Conservation (phyloP, 306 rosid genomes). For the Cucumis melo region DNA sequence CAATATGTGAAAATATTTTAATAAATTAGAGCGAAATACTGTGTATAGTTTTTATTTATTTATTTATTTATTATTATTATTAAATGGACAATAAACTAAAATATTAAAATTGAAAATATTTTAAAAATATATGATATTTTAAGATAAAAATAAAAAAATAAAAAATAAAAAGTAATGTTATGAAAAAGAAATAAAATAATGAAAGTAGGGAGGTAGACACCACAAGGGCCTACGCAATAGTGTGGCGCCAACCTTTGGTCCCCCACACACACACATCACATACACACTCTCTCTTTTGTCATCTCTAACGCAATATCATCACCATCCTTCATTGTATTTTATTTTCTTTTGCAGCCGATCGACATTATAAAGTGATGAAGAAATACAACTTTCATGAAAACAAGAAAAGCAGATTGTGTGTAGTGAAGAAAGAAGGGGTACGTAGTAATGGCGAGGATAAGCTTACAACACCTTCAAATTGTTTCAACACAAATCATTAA, state of each 20-base stretch:
- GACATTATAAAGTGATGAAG: neutral
- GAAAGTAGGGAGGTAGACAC: neutral
- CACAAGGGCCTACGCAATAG: neutral
- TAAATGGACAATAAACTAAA: too few species aligned
- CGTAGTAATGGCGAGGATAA: neutral
- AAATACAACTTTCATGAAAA: neutral
- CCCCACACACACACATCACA: neutral
- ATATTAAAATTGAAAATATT: too few species aligned
- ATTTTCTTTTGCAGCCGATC: neutral
- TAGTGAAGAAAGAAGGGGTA: neutral
- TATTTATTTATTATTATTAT: too few species aligned
- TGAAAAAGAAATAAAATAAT: neutral
- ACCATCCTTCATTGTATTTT: neutral
- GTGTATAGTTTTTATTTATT: too few species aligned
- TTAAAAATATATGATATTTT: too few species aligned
- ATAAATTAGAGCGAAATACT: too few species aligned
- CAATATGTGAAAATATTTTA: too few species aligned
- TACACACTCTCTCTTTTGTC: neutral
- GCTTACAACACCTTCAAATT: neutral
- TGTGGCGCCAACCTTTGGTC: neutral
- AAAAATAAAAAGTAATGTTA: neutral
- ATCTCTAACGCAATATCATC: neutral
- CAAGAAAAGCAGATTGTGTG: too few species aligned
- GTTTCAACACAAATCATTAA: slow-evolving; percentile 6
- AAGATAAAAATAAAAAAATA: neutral